Conservation (phyloP, 345 rosid genomes). For the Erucastrum elatum region DNA sequence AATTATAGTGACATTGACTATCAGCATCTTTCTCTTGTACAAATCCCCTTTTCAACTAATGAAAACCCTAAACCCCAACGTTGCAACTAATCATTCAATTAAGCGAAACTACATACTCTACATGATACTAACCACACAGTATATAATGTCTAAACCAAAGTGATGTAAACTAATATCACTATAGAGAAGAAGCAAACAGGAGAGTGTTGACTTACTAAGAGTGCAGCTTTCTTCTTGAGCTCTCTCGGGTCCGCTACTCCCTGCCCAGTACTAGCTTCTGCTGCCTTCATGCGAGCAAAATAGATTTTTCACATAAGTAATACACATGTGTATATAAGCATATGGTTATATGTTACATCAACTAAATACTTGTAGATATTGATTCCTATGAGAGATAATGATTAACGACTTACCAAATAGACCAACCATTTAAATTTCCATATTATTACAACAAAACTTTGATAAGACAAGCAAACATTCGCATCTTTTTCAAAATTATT, state of each 20-base stretch:
- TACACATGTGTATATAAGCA: neutral
- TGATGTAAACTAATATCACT: slow-evolving; percentile 15
- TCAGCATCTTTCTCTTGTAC: neutral
- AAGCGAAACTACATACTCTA: neutral
- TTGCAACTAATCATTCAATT: neutral
- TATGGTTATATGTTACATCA: neutral
- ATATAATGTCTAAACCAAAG: slow-evolving; percentile 13
- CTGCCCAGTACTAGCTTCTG: slow-evolving; percentile 5
- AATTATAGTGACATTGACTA: neutral
- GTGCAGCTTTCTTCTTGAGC: slow-evolving; percentile 23
- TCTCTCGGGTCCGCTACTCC: slow-evolving; percentile 8
- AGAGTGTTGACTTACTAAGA: slow-evolving; percentile 31
- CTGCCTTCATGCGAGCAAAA: slow-evolving; percentile 24
- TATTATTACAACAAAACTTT: too few relatives aligned
- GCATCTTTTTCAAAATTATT: too few relatives aligned
- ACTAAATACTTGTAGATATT: neutral
- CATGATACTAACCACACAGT: neutral
- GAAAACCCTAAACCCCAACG: neutral
- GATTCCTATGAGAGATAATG: neutral
- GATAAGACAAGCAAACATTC: too few relatives aligned
- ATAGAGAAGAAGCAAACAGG: neutral
- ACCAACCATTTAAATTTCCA: neutral
- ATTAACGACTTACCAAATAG: neutral
- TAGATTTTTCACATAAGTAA: slow-evolving; percentile 12
- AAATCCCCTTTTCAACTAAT: neutral